A percentile compares a stretch with the other conserved stretches of the same genome.
These are phyloP conservation scores for Penicillium soppii DNA, from an alignment of 495 filamentous ascomycete genomes.

Conservation along the genomic window DNA sequence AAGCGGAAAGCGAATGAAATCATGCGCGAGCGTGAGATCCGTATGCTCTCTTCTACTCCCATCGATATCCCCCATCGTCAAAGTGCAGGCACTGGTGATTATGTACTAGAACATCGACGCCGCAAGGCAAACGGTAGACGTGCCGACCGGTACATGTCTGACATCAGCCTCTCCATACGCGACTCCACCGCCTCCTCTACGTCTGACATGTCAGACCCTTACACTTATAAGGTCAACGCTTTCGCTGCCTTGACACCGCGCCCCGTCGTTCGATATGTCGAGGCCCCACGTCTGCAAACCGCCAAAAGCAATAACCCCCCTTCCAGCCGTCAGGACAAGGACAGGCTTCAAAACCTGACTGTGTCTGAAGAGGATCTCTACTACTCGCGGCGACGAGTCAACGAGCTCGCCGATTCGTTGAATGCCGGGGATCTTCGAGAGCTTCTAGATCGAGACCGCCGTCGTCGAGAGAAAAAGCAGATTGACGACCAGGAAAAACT, in stretches of 20 bases:
- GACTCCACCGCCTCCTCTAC: slow-evolving; percentile 73
- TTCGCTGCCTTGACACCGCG: slow-evolving; percentile 75
- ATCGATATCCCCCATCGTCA: slow-evolving; percentile 63
- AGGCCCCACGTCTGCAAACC: slow-evolving; percentile 52
- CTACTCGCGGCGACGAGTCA: slow-evolving; percentile 65
- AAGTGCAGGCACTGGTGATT: slow-evolving; percentile 42
- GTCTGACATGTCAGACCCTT: slow-evolving; percentile 66
- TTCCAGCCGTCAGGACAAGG: slow-evolving; percentile 34
- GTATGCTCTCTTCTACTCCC: slow-evolving; percentile 68
- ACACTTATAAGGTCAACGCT: slow-evolving; percentile 71
- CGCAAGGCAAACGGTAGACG: slow-evolving; percentile 56
- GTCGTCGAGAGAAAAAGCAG: slow-evolving; percentile 71
- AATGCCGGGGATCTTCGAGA: slow-evolving; percentile 77
- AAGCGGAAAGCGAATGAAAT: slow-evolving; percentile 74
- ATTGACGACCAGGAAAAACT: slow-evolving; percentile 69
- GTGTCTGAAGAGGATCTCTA: slow-evolving; percentile 64
- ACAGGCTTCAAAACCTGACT: slow-evolving; percentile 39
- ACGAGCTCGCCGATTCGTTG: slow-evolving; percentile 77
- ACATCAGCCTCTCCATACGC: slow-evolving; percentile 68
- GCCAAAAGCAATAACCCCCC: slow-evolving; percentile 36
- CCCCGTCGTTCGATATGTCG: slow-evolving; percentile 72
- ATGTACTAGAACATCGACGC: slow-evolving; percentile 60
- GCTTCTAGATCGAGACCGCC: slow-evolving; percentile 79
- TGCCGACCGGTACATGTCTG: slow-evolving; percentile 62
- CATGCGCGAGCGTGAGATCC: slow-evolving; percentile 80